Base-by-base conservation (phyloP, 139 green algal species). In the Micromonas commoda region DNA sequence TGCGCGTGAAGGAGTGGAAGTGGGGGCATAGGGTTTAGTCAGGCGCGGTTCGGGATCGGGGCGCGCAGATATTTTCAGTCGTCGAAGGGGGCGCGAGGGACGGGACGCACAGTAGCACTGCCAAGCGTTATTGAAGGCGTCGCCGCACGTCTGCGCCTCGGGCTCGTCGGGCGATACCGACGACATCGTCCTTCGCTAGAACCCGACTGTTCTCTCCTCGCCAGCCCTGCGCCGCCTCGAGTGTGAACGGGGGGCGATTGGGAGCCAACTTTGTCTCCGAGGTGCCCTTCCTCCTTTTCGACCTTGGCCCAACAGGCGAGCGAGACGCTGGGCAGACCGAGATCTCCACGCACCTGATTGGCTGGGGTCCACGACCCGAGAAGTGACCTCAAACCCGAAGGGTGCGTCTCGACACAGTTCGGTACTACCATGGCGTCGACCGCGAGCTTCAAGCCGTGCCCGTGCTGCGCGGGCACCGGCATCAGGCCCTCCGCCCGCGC, bases 71-170 rank as follows among this genome's bases (percentile, higher is more conserved):
- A 16, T 23, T 9, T 9, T 57, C 45, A 57, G 45, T 57, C 45
- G 45, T 57, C 64, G 64, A 35, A 6, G 24, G 26, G 3, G 26
- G 26, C 64, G 64, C 64, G 64, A 9, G 45, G 45, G 45, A 9
- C 28, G n/a, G 64, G 26, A 63, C 68, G 68, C 34, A 75, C 68
- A 38, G 68, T 75, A 75, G 53, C 68, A 75, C 34, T 35, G 21
- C 68, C 68, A 75, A 5, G 53, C 23, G 19, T 39, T 38, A 35
- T 28, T 39, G 68, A 75, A 75, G 21, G 68, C 68, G 63, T 57
- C 45, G 9, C 45, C 45, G 45, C 45, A 57, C 45, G 45, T 57
- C 9, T 57, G 9, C 45, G 45, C 9, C 45, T 23, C 45, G 45
- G 45, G 45, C 45, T 57, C 45, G 9, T 57, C 45, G 9, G 9